Evolutionary conservation across 2,329 filamentous ascomycete genomes (phyloP), one percentile per base, ranked within the genome.

Genomic region (Curvularia verruculosa): DNA sequence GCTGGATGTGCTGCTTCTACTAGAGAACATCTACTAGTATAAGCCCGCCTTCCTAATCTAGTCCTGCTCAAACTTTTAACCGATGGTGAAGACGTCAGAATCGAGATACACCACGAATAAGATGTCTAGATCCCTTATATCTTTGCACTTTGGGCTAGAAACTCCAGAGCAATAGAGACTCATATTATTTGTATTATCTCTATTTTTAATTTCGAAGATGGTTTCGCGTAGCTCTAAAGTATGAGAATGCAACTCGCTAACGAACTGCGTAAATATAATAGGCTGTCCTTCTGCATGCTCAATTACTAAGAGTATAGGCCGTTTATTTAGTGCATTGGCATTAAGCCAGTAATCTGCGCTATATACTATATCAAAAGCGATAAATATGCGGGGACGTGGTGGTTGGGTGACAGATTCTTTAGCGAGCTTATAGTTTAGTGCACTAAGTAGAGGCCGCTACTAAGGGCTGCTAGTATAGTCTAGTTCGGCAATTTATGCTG

Each of bases 381-480:
- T 26, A 12, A 43, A 21, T 21, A 43, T 43, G 39, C 39, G 39
- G 13, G 21, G 26, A 43, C 39, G 39, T 43, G 39, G 39, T 10
- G 39, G 39, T 43, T 43, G 39, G 39, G 21, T 43, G 39, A 43
- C 21, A 43, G 39, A 21, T 43, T 43, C 39, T 43, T 43, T 13
- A 43, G 39, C 39, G 21, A 43, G 39, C 39, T 21, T 7, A 43
- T 43, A 21, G 39, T 43, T 43, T 43, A 21, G 39, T 21, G 39
- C 21, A 43, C 39, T 21, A 21, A 43, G 39, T 21, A 43, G 39
- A 24, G 21, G 39, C 21, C 21, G 39, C 39, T 21, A 43, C 10
- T 26, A 21, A 43, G 39, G 39, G 12, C 19, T 43, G 21, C 39
- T 21, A 5, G 39, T 43, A 9, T 24, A 15, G 21, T 43, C 39